Base-by-base conservation (phyloP, 805 yeast genomes). In the Priceomyces haplophilus region DNA sequence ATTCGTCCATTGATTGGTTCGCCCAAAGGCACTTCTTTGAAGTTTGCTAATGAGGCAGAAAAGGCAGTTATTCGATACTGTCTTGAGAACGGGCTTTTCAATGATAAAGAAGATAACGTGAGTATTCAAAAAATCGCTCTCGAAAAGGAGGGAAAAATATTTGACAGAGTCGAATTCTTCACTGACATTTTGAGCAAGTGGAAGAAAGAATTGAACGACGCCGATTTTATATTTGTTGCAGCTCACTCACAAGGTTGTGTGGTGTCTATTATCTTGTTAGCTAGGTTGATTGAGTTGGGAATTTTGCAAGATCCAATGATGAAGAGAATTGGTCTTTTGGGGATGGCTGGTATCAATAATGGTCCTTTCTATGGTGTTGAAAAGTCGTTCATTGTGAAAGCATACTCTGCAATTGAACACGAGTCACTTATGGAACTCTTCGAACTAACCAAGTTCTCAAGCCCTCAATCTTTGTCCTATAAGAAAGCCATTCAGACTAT, bases 171-270 rank as follows among this genome's bases (percentile, higher is more conserved):
- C 6, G 83, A 82, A 31, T 86, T 80, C 53, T 88, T 91, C 52
- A 85, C 81, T 47, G 79, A 80, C 24, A 77, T 88, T 34, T 69
- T 91, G 61, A 69, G 73, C 50, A 82, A 81, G 56, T 86, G 91
- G 88, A 59, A 69, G 32, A 64, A 71, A n/a, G 75, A 73, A 25
- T 64, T 85, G 13, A 65, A 69, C 36, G 69, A 65, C 12, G 91
- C 97, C 0, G 98, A 91, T 61, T 84, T 85, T 48, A 79, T 91
- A n/a, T 88, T 84, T 57, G 78, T 91, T 48, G 97, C 97, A 1
- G 83, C 95, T 0, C 99, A 91, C 63, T 90, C 97, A 0, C 99
- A 91, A 62, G 99, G 99, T 0, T 83, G 91, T 37, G 97, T 96
- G 0, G 98, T 93, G 0, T 79, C 96, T 0, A 80, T 88, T 1